Conservation (phyloP, 1,284 basidiomycete genomes). For the Papiliotrema fonsecae region DNA sequence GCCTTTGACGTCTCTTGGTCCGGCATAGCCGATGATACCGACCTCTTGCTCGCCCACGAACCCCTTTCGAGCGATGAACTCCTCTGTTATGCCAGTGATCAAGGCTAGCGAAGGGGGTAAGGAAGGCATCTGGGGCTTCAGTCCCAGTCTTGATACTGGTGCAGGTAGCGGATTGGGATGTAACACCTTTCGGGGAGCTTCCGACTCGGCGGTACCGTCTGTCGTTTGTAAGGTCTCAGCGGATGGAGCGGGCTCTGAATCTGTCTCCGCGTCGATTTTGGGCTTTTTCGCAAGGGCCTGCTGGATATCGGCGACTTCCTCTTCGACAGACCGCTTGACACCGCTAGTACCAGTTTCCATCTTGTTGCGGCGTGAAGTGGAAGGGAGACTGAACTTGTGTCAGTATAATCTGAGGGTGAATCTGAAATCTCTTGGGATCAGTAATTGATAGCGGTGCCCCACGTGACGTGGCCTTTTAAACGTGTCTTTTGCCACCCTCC, state of each 20-base stretch:
- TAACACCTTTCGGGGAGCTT: background rate
- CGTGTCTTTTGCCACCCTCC: background rate
- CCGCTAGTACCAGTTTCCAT: background rate
- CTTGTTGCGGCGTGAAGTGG: too few species aligned
- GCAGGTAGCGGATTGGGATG: slow-evolving; percentile 9
- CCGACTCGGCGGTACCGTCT: background rate
- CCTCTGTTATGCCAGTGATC: slow-evolving; percentile 28
- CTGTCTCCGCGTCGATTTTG: background rate
- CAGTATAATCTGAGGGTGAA: too few species aligned
- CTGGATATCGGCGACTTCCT: background rate
- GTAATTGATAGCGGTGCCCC: background rate
- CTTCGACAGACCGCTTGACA: slow-evolving; percentile 1
- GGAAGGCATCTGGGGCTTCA: slow-evolving; percentile 29
- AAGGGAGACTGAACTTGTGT: too few species aligned
- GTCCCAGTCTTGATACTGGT: slow-evolving; percentile 36
- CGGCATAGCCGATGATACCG: slow-evolving; percentile 84
- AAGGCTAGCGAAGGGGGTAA: slow-evolving; percentile 37
- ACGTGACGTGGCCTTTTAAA: background rate
- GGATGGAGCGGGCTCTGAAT: background rate
- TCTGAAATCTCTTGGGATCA: background rate
- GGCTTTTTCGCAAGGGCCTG: background rate
- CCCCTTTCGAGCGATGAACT: slow-evolving; percentile 23
- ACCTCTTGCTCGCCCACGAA: slow-evolving; percentile 73
- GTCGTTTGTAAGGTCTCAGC: background rate
- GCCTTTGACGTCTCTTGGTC: slow-evolving; percentile 60